Percentiles rank a stretch among this genome's conserved stretches.
These are phyloP conservation scores for Penicillium sp. DNA, from an alignment of 2,329 filamentous ascomycete genomes.

Conservation along the genomic window DNA sequence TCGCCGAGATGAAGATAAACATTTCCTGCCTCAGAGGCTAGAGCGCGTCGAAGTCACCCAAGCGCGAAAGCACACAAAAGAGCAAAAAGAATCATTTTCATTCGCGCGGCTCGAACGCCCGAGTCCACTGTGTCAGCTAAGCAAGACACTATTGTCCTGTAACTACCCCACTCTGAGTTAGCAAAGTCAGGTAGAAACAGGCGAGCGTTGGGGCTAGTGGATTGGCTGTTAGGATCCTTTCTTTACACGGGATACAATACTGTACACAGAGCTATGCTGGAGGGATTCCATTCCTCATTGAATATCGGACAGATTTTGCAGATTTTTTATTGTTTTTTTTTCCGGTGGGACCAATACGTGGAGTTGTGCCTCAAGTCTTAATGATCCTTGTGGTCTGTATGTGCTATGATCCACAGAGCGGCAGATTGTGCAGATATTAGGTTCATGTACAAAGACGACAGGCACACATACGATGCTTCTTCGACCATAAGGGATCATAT, in stretches of 20 bases:
- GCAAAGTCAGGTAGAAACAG: neutral
- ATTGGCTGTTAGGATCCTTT: neutral
- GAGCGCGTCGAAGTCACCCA: slow-evolving; percentile 1
- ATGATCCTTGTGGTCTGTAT: neutral
- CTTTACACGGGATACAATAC: neutral
- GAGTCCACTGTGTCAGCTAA: slow-evolving; percentile 15
- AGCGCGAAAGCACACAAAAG: neutral
- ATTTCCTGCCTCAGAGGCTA: neutral
- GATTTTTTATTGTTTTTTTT: neutral
- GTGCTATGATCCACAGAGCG: neutral
- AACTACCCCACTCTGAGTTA: slow-evolving; percentile 3
- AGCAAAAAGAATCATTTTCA: neutral
- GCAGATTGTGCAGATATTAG: neutral
- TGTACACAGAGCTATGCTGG: neutral
- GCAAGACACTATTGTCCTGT: slow-evolving; percentile 3
- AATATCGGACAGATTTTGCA: neutral
- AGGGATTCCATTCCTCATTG: neutral
- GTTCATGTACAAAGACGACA: neutral
- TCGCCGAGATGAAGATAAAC: slow-evolving; percentile 18
- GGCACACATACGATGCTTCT: neutral
- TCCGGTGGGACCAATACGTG: neutral
- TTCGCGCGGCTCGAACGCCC: slow-evolving; percentile 5
- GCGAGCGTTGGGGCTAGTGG: neutral
- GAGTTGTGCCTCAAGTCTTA: neutral
- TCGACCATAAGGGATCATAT: neutral